Percentiles rank a stretch among this genome's conserved stretches.
Conservation (phyloP, 305 asterid species). For the Fraxinus albicans region DNA sequence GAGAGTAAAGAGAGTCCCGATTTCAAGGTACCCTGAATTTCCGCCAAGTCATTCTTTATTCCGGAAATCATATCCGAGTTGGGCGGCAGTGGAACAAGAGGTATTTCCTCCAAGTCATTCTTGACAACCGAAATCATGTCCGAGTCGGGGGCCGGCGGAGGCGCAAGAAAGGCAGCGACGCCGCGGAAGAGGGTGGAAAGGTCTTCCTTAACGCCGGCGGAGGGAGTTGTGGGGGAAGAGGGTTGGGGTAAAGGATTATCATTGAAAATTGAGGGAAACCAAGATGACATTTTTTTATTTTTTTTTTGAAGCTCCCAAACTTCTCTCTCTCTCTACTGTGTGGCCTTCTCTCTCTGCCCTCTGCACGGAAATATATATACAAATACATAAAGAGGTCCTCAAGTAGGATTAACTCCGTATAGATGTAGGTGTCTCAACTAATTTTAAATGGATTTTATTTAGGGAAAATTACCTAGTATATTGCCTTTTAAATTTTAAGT, state of each 20-base stretch:
- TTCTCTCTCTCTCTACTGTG: not conserved
- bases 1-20: conserved; percentile 54
- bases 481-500: no score
- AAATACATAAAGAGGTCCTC: no score
- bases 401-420: no score
- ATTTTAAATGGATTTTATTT: no score
- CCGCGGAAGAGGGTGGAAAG: conserved; percentile 56
- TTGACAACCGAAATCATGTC: conserved; percentile 49
- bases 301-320: not conserved
- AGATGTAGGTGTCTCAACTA: no score
- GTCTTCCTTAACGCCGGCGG: conserved; percentile 39
- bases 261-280: conserved; percentile 58
- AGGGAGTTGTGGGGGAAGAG: conserved; percentile 30
- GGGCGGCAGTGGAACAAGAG: not conserved
- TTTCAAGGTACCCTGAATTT: conserved; percentile 68
- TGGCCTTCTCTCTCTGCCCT: not conserved
- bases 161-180: conserved; percentile 65
- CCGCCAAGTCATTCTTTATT: conserved; percentile 64
- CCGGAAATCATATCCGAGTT: conserved; percentile 44
- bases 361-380: not conserved
- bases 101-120: conserved; percentile 61
- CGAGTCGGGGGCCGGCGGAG: conserved; percentile 30
- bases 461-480: no score
- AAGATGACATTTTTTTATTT: conserved; percentile 54
- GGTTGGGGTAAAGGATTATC: conserved; percentile 19